Percentiles rank a stretch among this genome's conserved stretches.
These are phyloP conservation scores for Sporisorium exsertum DNA, from an alignment of 1,284 basidiomycete species.

Conservation along the genomic window DNA sequence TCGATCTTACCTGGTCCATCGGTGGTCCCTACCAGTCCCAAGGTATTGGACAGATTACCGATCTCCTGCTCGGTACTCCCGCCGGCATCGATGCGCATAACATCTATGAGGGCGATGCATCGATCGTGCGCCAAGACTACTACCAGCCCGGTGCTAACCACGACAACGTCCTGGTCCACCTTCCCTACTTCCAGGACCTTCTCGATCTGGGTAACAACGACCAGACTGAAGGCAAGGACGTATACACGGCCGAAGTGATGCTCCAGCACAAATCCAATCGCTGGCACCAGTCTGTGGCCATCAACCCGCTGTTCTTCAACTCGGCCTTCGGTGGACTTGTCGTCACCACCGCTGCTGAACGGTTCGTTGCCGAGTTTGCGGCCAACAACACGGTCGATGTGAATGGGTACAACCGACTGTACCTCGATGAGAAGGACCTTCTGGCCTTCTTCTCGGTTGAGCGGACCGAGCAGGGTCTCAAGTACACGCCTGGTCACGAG, in stretches of 20 bases:
- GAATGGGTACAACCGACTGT: conserved; percentile 55
- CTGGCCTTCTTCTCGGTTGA: conserved; percentile 55
- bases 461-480: conserved; percentile 29
- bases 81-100: conserved; percentile 56
- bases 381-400: conserved; percentile 56
- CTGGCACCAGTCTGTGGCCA: conserved; percentile 50
- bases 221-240: conserved; percentile 44
- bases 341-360: conserved; percentile 55
- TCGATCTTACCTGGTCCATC: conserved; percentile 55
- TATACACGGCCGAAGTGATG: conserved; percentile 52
- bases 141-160: conserved; percentile 52
- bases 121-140: conserved; percentile 54
- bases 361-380: conserved; percentile 56
- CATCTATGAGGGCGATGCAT: conserved; percentile 58
- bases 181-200: conserved; percentile 58
- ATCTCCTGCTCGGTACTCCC: conserved; percentile 47
- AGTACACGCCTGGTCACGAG: conserved; percentile 59
- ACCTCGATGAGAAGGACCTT: conserved; percentile 59
- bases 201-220: conserved; percentile 50
- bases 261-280: conserved; percentile 47
- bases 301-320: conserved; percentile 56
- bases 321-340: conserved; percentile 54
- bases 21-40: conserved; percentile 44
- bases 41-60: conserved; percentile 42
- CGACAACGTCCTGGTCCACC: conserved; percentile 45